Evolutionary conservation across 768 basidiomycete species (phyloP).

Genomic region (Mycena epipterygia): DNA sequence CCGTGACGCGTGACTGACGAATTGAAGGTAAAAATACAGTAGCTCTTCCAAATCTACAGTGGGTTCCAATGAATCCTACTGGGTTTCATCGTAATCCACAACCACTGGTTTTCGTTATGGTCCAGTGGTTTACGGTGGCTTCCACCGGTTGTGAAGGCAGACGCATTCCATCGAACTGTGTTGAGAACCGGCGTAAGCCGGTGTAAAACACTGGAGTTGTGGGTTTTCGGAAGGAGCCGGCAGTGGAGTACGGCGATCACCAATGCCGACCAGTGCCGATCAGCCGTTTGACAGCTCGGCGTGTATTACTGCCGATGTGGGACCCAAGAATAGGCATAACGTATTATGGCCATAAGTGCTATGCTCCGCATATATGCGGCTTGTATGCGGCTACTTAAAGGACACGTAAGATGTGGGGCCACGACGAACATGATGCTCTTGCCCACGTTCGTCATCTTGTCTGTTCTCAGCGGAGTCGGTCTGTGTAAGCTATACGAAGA

Average conservation of each 20-base stretch:
- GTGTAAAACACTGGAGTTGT: too few relatives aligned
- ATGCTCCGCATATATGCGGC: constrained; percentile 1
- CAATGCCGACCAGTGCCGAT: too few relatives aligned
- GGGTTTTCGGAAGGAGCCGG: too few relatives aligned
- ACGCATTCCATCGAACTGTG: neutral
- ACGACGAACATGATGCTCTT: neutral
- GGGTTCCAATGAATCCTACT: neutral
- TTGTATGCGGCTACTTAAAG: constrained; percentile 26
- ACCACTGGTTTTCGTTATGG: constrained; percentile 1
- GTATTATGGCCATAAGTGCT: constrained; percentile 11
- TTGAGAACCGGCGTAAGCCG: too few relatives aligned
- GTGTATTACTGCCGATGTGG: neutral
- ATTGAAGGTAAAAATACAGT: too few relatives aligned
- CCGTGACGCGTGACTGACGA: too few relatives aligned
- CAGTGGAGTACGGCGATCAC: too few relatives aligned
- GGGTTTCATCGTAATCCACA: neutral
- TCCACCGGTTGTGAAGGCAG: neutral
- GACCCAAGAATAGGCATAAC: constrained; percentile 10
- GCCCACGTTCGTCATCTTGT: constrained; percentile 16
- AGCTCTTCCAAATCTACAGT: too few relatives aligned
- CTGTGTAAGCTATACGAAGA: constrained; percentile 25
- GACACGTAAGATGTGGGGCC: constrained; percentile 18
- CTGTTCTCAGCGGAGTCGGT: constrained; percentile 17
- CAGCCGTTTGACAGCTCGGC: neutral
- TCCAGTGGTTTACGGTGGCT: neutral